Base-by-base conservation (phyloP, 176 grass and related monocot species). In the Triticum timopheevii region DNA sequence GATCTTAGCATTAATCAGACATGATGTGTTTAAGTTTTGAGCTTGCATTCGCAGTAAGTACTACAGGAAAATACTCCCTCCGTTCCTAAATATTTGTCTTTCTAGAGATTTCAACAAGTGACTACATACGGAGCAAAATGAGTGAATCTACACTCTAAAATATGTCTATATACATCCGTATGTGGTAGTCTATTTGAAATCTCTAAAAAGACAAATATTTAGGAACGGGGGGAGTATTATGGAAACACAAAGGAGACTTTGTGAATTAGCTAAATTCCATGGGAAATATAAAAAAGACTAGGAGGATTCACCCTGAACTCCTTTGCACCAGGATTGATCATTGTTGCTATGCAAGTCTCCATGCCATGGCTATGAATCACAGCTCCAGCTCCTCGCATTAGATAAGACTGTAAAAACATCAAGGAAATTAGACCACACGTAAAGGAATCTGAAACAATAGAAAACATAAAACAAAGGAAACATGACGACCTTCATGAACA, bases 291-390 rank as follows among this genome's bases (percentile, higher is more conserved):
- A 78, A 77, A 6, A 44, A 58, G 2, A 80, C 34, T 59, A 85
- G 68, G 58, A 77, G 27, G 80, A 39, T 72, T 92, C 85, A 98
- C 96, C 86, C 83, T 92, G 82, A 98, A 96, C 86, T 98, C 96
- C 87, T 98, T 98, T 67, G 90, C 83, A 72, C 76, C 84, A 83
- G 96, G 96, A 86, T 91, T 77, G 19, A 98, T 82, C 96, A 98
- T 98, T 10, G 96, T 92, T 39, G 90, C 92, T 12, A 98, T 83
- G 86, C 96, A 98, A 75, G 93, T 91, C 80, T 96, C 96, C 86
- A 98, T 98, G 25, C 96, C 96, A 89, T 98, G 96, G 69, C 96
- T 98, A 79, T 98, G 96, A 89, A 98, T 98, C 69, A 94, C 90
- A 78, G 93, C 96, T 81, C 96, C 96, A 98, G 96, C 93, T 88